These are phyloP conservation scores for Lolium multiflorum DNA, from an alignment of 176 grass and related monocot genomes.

Conservation along the genomic window DNA sequence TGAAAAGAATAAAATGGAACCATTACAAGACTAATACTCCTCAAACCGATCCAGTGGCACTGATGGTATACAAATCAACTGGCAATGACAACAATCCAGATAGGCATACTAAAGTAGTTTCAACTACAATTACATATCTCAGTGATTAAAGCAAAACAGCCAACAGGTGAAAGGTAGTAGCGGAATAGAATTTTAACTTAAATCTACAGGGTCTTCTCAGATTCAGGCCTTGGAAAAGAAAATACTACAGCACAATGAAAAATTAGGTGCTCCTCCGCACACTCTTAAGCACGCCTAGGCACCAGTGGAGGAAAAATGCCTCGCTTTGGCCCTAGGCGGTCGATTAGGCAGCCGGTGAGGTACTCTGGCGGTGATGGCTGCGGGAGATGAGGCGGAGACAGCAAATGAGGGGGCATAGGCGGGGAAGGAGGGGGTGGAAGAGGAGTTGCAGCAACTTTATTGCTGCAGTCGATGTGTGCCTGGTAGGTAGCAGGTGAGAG, in stretches of 20 bases:
- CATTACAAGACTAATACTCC: not conserved
- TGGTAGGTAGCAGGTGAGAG: no score
- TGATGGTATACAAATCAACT: constrained; percentile 17
- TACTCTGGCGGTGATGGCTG: not conserved
- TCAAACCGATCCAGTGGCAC: not conserved
- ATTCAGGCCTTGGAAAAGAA: constrained; percentile 8
- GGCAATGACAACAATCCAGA: constrained; percentile 3
- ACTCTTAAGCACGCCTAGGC: not conserved
- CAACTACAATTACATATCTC: not conserved
- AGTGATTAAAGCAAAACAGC: not conserved
- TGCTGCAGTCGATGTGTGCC: no score
- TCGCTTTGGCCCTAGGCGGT: not conserved
- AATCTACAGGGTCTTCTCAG: constrained; percentile 4
- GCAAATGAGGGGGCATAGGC: no score
- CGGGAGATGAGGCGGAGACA: no score
- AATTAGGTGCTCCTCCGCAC: not conserved
- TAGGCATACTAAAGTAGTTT: not conserved
- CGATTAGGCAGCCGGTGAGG: not conserved
- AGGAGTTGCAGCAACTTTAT: no score
- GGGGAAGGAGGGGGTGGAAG: no score
- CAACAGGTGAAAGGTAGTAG: not conserved
- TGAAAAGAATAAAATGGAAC: not conserved
- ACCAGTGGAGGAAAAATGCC: not conserved
- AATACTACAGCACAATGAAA: not conserved
- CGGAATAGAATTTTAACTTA: constrained; percentile 11